Evolutionary conservation across 768 basidiomycete species (phyloP), one percentile per base, ranked within the genome.

Genomic region (Pisolithus tinctorius): DNA sequence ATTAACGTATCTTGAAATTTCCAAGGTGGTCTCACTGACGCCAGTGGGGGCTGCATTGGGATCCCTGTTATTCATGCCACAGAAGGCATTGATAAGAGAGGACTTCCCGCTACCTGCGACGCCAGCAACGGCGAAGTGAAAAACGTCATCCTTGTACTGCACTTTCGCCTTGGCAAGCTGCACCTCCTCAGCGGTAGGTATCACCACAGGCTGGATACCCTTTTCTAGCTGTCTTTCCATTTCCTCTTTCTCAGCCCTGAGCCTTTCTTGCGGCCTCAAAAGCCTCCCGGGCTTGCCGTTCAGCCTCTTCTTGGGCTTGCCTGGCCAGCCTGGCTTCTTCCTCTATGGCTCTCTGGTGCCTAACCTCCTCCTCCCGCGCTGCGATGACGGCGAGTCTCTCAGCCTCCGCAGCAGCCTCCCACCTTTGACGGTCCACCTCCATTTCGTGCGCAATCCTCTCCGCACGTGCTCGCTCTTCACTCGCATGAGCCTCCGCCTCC

Each of bases 341-440:
- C 42, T 65, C 63, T 10, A 50, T 50, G 4, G 44, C 63, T 46
- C 40, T 58, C 34, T 10, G 61, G 39, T 60, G 61, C 34, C 61
- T 58, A 1, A 45, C 55, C 43, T 58, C 63, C 39, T 67, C 61
- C 42, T 61, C 53, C 55, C 48, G 49, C 1, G 66, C 65, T 37
- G 55, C 61, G 5, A 55, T 51, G 5, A 55, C 63, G 43, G 63
- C 60, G 20, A 29, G 42, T 31, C 56, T 56, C 1, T 57, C 63
- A 11, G 61, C 65, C n/a, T n/a, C n/a, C n/a, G n/a, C n/a, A n/a
- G n/a, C n/a, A n/a, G n/a, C n/a, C 53, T 48, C 1, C 39, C 43
- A 1, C 58, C 63, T 16, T 39, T 49, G 4, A 3, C 59, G 56
- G 50, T 65, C 65, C 29, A 55, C 58, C 26, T 65, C 65, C 16